Base-by-base conservation (phyloP, 768 basidiomycete genomes). In the Tricholomella constricta region DNA sequence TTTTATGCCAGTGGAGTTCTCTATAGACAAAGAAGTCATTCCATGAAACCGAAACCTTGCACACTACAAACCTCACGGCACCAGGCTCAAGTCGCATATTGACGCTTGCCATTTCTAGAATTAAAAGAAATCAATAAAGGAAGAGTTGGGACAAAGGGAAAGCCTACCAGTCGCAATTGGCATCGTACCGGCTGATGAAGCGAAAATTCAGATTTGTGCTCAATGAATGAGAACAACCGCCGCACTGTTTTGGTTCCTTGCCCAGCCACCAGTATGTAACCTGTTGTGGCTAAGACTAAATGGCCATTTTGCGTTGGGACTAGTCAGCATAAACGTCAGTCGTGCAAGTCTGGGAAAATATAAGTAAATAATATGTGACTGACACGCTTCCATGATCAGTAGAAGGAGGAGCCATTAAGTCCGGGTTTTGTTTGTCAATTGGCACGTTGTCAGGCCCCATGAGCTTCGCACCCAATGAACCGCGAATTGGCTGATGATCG, bases 181-280 rank as follows among this genome's bases (percentile, higher is more conserved):
- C 78, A 84, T 72, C 1, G 65, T 61, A 29, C 66, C 66, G 47
- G 72, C 81, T 82, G 25, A 55, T 31, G 26, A 29, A 23, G 38
- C 25, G 14, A 34, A 38, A 20, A 45, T 47, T 58, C 20, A 42
- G 51, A 2, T 47, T 8, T 15, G 34, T 22, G 22, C 31, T 23
- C 40, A 23, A 8, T 19, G 12, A 12, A 31, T 8, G 47, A 43
- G 29, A 12, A 43, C 19, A 25, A 20, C 46, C 20, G 5, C 32
- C 73, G 12, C 43, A 79, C 80, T 60, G 48, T 82, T 82, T 64
- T 83, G 72, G 58, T 83, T 75, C 36, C 83, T 73, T 23, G 81
- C 80, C 83, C 83, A 85, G 0, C 83, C 83, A 11, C 83, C 83
- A 0, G 74, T 75, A 52, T 78, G 77, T 14, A 85, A 63, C n/a